These are phyloP conservation scores for Colletotrichum noveboracense DNA, from an alignment of 2,329 filamentous ascomycete species.

Conservation along the genomic window DNA sequence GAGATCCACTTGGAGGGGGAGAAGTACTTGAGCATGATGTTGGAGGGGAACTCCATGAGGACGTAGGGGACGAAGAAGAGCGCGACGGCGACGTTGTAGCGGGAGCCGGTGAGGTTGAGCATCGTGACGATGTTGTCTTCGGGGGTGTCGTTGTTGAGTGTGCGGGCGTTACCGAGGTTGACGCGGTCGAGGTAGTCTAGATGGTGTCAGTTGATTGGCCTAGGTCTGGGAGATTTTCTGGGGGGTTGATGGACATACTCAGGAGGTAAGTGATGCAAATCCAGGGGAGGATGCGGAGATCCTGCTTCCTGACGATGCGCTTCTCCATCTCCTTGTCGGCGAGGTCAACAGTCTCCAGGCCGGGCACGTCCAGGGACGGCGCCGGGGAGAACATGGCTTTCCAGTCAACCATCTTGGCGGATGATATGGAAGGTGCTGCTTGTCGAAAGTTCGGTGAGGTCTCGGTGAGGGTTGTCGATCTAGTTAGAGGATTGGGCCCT, in stretches of 20 bases:
- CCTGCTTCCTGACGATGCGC: conserved; percentile 36
- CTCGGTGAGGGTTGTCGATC: not conserved
- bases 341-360: conserved; percentile 37
- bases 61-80: conserved; percentile 35
- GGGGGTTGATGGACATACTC: conserved; percentile 22
- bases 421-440: not conserved
- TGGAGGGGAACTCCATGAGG: conserved; percentile 36
- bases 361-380: conserved; percentile 37
- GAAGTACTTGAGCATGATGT: conserved; percentile 39
- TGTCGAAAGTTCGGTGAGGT: not conserved
- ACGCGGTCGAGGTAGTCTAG: conserved; percentile 34
- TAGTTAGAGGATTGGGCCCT: not conserved
- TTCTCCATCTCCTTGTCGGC: conserved; percentile 38
- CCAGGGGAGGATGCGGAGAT: conserved; percentile 36
- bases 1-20: conserved; percentile 38
- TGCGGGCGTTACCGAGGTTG: conserved; percentile 38
- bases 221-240: not conserved
- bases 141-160: conserved; percentile 37
- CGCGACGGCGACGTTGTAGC: conserved; percentile 35
- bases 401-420: conserved; percentile 21
- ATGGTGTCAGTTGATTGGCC: not conserved
- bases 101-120: conserved; percentile 34
- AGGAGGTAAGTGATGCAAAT: conserved; percentile 33
- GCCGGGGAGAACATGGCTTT: conserved; percentile 16
- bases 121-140: conserved; percentile 36